Evolutionary conservation across 1,139 yeast species (phyloP).

Genomic region (Blastobotrys elegans): DNA sequence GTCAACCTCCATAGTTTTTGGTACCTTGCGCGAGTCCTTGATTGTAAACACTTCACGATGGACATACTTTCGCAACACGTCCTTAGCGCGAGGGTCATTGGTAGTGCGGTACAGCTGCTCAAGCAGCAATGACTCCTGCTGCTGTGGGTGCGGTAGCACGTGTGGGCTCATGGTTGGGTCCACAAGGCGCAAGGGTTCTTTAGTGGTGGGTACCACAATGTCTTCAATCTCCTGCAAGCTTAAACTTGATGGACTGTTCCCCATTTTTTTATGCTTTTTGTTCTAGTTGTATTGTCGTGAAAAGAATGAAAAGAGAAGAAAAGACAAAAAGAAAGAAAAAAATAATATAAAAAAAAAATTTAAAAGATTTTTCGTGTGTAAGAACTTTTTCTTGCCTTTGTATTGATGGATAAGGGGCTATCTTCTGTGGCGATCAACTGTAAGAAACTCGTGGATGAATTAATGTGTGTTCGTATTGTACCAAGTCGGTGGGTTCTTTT

Average conservation of each 20-base stretch:
- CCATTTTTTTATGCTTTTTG: neutral
- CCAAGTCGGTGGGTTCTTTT: no score
- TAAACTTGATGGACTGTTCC: slow-evolving; percentile 1
- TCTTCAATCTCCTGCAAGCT: neutral
- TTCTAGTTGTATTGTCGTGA: no score
- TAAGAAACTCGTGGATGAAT: no score
- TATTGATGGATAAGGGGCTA: no score
- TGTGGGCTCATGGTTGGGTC: neutral
- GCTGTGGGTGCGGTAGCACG: neutral
- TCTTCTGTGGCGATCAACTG: no score
- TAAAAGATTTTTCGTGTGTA: no score
- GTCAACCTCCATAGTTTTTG: slow-evolving; percentile 20
- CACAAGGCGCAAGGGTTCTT: neutral
- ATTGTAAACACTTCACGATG: slow-evolving; percentile 33
- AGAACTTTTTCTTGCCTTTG: no score
- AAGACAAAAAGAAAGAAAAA: no score
- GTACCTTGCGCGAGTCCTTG: slow-evolving; percentile 18
- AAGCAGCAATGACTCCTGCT: neutral
- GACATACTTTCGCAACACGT: slow-evolving; percentile 24
- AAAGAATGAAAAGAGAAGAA: no score
- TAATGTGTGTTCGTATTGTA: no score
- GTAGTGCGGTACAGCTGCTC: neutral
- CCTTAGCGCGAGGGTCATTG: neutral
- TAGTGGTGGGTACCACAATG: slow-evolving; percentile 3
- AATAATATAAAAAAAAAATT: no score